Evolutionary conservation across 345 rosid species (phyloP), one percentile per base, ranked within the genome.

Genomic region (Eucalyptus fibrosa): DNA sequence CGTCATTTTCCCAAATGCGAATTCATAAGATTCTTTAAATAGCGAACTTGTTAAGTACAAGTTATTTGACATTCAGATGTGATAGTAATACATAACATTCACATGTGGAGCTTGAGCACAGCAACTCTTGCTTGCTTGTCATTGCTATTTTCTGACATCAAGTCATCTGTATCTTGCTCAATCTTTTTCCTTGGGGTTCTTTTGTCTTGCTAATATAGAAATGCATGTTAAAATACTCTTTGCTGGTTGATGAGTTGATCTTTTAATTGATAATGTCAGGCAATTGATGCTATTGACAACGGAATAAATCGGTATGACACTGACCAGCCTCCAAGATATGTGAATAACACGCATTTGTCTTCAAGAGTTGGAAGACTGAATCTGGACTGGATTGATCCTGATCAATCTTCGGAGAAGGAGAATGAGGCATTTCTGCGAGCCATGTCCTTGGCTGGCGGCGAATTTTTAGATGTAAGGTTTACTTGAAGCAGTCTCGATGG

Each of bases 381-480:
- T 91, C 95, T 95, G 87, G 99, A 97, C 90, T 98, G 99, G 99
- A 94, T 87, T 30, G 98, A 98, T 49, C 98, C 96, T 50, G 96
- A 97, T 92, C 99, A 96, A 91, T 97, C 99, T 67, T 77, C 96
- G 26, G 97, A 95, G 93, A 96, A 93, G 91, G 99, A 98, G 95
- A 96, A 97, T 87, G 96, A 94, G 90, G 98, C 98, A 77, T 98
- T 97, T 90, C 94, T 93, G 82, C 91, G 47, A 91, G 98, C 97
- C 90, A 95, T 98, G 99, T 93, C 92, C 83, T 90, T 97, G 37
- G 95, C 97, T 88, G 99, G 98, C 51, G 93, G 93, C 87, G 99
- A 97, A 93, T 98, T 98, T 90, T 91, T 96, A 44, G 94, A 96
- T 49, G 99, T 97, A 92, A 94, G 95, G 23, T 88, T 92, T 77